These are phyloP conservation scores for Eleusine coracana DNA, from an alignment of 176 grass and related monocot species.

Conservation along the genomic window DNA sequence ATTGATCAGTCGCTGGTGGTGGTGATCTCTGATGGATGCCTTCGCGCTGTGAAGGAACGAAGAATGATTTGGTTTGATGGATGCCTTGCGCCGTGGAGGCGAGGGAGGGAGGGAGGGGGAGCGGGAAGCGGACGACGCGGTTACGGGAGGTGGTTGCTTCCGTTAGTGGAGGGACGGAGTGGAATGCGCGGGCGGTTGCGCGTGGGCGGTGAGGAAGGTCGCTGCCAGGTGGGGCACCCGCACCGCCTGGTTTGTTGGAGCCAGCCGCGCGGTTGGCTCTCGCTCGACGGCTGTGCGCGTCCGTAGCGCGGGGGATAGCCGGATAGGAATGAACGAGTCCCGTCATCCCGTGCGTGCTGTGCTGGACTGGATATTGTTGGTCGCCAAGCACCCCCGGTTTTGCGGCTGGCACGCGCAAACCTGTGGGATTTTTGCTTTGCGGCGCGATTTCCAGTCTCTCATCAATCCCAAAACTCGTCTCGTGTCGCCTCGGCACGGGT, in stretches of 20 bases:
- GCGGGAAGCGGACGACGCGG: not conserved
- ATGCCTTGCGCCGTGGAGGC: no score
- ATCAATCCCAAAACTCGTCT: no score
- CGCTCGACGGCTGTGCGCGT: not conserved
- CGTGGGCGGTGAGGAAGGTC: not conserved
- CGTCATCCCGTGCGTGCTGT: not conserved
- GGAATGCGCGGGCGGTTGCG: not conserved
- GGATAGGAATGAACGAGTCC: not conserved
- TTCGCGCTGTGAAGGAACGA: no score
- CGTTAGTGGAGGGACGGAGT: not conserved
- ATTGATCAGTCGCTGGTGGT: not conserved
- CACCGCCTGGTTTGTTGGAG: not conserved
- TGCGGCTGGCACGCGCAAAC: not conserved
- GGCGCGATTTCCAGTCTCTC: not conserved
- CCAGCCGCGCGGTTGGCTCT: not conserved
- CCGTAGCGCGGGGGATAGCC: not conserved
- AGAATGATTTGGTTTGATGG: no score
- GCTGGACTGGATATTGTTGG: not conserved
- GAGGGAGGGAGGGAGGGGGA: no score
- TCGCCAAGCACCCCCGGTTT: not conserved
- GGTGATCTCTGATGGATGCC: no score
- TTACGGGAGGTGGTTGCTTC: not conserved
- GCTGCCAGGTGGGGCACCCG: not conserved
- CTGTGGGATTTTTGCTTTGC: not conserved
- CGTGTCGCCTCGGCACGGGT: no score